Evolutionary conservation across 805 yeast genomes (phyloP), one percentile per base, ranked within the genome.

Genomic region (Saccharomycopsis javanensis): DNA sequence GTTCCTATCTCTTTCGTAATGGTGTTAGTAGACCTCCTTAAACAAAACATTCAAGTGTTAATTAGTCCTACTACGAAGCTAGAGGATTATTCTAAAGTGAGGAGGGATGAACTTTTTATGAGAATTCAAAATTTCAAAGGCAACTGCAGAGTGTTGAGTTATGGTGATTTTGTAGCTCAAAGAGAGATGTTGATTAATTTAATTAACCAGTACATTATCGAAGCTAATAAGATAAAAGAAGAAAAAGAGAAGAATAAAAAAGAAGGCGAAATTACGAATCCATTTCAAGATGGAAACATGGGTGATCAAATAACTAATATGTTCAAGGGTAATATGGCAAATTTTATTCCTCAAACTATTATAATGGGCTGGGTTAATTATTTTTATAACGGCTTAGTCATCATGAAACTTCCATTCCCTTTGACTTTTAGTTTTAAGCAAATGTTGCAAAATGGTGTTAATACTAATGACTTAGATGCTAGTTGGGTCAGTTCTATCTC

Each of bases 341-440:
- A 82, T 70, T 88, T 84, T 67, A 79, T 90, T 18, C 97, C 98
- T 1, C 98, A 94, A 72, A 88, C 97, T 0, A 69, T 91, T 42
- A 86, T 91, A 62, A 91, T 94, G 97, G 89, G 90, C 66, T 94
- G 97, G 96, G 92, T 92, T 60, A 88, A 88, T 66, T 87, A 83
- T 65, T 91, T 92, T 72, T 94, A 89, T 69, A 88, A 92, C 13
- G 97, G 97, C 0, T 89, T 90, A 62, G 83, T 91, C 15, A 80
- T 89, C 53, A 86, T 86, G 86, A 82, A 82, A 67, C 74, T 94
- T 55, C 99, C 99, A 16, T 94, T 94, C 72, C 96, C 96, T 2
- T 73, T 94, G 57, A 94, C 98, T 0, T 76, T 83, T 33, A 83
- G 91, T 59, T 94, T 94, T 75, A 94, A 94, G 69, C 80, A 86